Evolutionary conservation across 805 yeast species (phyloP), one percentile per base, ranked within the genome.

Genomic region (Metschnikowia lochheadii): DNA sequence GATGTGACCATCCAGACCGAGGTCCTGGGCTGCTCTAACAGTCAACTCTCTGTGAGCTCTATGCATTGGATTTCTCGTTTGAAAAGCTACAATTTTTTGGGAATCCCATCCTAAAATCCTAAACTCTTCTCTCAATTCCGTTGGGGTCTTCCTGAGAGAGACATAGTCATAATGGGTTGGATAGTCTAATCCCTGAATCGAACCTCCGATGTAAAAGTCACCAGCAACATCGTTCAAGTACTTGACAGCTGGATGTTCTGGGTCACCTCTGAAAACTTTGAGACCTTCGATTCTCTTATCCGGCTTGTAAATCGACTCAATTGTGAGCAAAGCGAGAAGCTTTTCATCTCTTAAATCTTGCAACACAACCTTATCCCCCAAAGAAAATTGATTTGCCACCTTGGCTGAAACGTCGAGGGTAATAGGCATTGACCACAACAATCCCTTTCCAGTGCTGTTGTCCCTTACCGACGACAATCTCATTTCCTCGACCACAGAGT

Each of bases 51-150:
- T 82, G 71, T 91, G 98, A 33, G 98, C 98, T 69, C 98, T 84
- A 72, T 91, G 98, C 97, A 91, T 92, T 59, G 98, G 98, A 76
- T 91, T 91, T 76, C 98, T 83, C 40, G 98, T 91, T 76, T 91
- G 98, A 85, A 91, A 91, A 33, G 98, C 98, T 44, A 91, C 98
- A 49, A 91, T 87, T 48, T 68, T 64, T 50, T 73, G 69, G 63
- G 83, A 78, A 62, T 82, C 79, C 97, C 97, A 91, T 58, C 88
- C 85, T 66, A 86, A 83, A 62, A 81, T 80, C 54, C 73, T 68
- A 64, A 92, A 92, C 74, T 91, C 96, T 21, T 83, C 72, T 71
- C 98, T 84, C 63, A 91, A 79, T 72, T 90, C 96, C 26, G 89
- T 82, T 29, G 98, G 98, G 26, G 96, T 87, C 72, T 85, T 85